Evolutionary conservation across 2,329 filamentous ascomycete genomes (phyloP), one percentile per base, ranked within the genome.

Genomic region (Clarireedia hainanense): DNA sequence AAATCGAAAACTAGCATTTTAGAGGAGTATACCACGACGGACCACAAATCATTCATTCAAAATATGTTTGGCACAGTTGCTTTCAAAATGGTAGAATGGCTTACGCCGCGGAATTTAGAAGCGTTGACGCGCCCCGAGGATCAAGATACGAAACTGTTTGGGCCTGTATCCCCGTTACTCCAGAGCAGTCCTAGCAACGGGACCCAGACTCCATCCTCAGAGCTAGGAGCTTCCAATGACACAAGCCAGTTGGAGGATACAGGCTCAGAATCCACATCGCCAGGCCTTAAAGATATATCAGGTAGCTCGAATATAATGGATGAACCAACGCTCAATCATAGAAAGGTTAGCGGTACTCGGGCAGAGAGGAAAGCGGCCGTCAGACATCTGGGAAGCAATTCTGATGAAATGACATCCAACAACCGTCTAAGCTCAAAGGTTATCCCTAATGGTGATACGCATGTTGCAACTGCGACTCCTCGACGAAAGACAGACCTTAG

Each of bases 1-100:
- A 39, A 40, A 49, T 49, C 43, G 14, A 48, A 39, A 42, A 14
- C 43, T 4, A 34, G 24, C 5, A 54, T 49, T 17, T 39, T 65
- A 27, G 60, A 64, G n/a, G 58, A 65, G 48, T 55, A 58, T 12
- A 63, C 69, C 64, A 67, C 68, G 48, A 83, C 79, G 62, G 83
- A 86, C 61, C 75, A 75, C 1, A 81, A 81, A 63, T 84, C 82
- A 2, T 81, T 85, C 56, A 78, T 80, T 2, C 83, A 86, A 61
- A 84, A 84, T 60, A 72, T 85, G 6, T 86, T 87, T 63, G 81
- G 78, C 6, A 85, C 83, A 0, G 79, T 80, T 10, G 79, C 84
- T 10, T 83, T 86, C 68, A 85, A 83, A 64, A 86, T 86, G 81
- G 64, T 87, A 3, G 84, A 87, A 66, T 87, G 83, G 83, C 71